Evolutionary conservation across 176 grass and related monocot species (phyloP).

Genomic region (Eragrostis curvula): DNA sequence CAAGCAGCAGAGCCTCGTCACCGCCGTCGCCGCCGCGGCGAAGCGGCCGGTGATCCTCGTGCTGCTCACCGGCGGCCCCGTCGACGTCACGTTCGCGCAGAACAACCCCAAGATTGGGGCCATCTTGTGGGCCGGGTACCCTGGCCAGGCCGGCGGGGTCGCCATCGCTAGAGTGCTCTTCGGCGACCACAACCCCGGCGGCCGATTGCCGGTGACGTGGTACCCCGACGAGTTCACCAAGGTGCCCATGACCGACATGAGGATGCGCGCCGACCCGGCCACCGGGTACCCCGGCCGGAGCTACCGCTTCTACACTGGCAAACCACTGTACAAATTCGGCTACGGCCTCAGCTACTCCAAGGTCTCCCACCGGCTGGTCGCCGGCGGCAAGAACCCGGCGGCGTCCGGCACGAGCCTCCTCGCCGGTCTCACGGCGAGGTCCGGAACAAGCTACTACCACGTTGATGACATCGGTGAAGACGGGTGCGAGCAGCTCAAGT

Average conservation of each 20-base stretch:
- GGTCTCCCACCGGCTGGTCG: conserved; percentile 46
- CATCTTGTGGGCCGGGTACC: conserved; percentile 84
- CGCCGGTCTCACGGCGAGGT: background rate
- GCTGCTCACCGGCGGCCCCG: conserved; percentile 75
- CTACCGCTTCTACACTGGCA: conserved; percentile 84
- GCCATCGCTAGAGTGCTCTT: conserved; percentile 78
- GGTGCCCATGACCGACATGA: conserved; percentile 82
- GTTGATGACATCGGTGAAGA: conserved; percentile 37
- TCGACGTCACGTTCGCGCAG: conserved; percentile 76
- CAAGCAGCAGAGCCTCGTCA: conserved; percentile 68
- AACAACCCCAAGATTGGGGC: conserved; percentile 49
- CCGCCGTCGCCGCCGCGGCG: conserved; percentile 49
- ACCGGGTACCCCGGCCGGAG: conserved; percentile 73
- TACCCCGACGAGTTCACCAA: conserved; percentile 69
- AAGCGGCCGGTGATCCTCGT: conserved; percentile 70
- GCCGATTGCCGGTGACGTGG: conserved; percentile 78
- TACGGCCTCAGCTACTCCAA: conserved; percentile 87
- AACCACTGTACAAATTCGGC: conserved; percentile 64
- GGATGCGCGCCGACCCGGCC: conserved; percentile 65
- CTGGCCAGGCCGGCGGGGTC: conserved; percentile 66
- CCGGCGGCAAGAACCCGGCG: background rate
- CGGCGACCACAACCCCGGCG: conserved; percentile 77
- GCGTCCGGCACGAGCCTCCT: conserved; percentile 7
- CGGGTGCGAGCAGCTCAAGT: conserved; percentile 55
- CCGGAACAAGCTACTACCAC: conserved; percentile 32